Evolutionary conservation across 2,329 filamentous ascomycete species (phyloP), one percentile per base, ranked within the genome.

Genomic region (Beauveria sp.): DNA sequence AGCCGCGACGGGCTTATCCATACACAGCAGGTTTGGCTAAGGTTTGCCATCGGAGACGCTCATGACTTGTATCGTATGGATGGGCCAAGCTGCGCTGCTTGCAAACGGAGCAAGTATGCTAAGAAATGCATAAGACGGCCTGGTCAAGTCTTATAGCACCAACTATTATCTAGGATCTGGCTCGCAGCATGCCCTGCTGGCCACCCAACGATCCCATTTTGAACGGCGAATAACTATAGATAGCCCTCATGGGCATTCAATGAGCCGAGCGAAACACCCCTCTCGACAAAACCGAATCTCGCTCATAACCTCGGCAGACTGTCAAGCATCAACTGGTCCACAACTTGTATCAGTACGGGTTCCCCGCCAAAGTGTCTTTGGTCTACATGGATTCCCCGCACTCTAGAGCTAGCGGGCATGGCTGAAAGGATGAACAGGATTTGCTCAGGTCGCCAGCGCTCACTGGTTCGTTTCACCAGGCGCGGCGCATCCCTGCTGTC

Each of bases 301-400:
- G 8, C 14, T 24, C 18, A 40, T 59, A 59, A 59, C 56, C 56
- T 59, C 56, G 56, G 56, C 24, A 51, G 2, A 34, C 40, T 18
- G 37, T 10, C 26, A 16, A 34, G 40, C 3, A 7, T 26, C n/a
- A 59, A 24, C 47, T 5, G 47, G 37, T 12, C 56, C 47, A 52
- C 37, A 26, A 26, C 46, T 22, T 44, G 34, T 43, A 24, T 24
- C 22, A 24, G 22, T 24, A 8, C 20, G 26, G 37, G 47, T 34
- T 52, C 56, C 55, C 55, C 55, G 55, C 55, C 51, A 50, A 18
- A 51, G 8, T 26, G 34, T 30, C n/a, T 22, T 51, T 41, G 30
- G 16, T 28, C 22, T 30, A 40, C 56, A 59, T 52, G 46, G 56
- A 20, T 57, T 59, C 56, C 56, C 56, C 56, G 56, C 56, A 46